These are phyloP conservation scores for Lactarius indigo DNA, from an alignment of 768 basidiomycete genomes.

Conservation along the genomic window DNA sequence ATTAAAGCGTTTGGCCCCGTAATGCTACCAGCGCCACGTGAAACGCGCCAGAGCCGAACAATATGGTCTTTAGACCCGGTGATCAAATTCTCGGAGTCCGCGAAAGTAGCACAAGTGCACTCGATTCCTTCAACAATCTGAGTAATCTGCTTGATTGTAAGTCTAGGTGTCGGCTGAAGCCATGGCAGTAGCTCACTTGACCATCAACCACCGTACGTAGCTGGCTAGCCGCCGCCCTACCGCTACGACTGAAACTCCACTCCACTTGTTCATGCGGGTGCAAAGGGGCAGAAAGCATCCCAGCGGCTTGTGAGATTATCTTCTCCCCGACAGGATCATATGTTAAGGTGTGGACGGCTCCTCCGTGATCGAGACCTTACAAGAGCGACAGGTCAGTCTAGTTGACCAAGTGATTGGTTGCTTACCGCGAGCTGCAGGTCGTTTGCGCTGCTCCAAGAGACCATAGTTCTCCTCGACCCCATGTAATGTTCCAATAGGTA, in stretches of 20 bases:
- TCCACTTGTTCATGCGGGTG: constrained; percentile 65
- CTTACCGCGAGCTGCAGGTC: constrained; percentile 52
- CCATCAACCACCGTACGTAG: constrained; percentile 62
- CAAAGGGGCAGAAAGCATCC: constrained; percentile 53
- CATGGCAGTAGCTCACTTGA: constrained; percentile 40
- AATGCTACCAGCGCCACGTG: constrained; percentile 35
- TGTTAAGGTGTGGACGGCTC: constrained; percentile 48
- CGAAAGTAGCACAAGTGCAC: constrained; percentile 73
- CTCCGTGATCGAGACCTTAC: constrained; percentile 47
- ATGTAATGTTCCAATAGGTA: constrained; percentile 67
- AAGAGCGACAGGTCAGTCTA: neutral
- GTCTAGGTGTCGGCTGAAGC: constrained; percentile 1
- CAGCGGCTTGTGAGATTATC: constrained; percentile 59
- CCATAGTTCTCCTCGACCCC: constrained; percentile 86
- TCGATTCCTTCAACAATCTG: constrained; percentile 74
- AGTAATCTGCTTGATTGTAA: constrained; percentile 46
- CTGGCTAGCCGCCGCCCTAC: constrained; percentile 42
- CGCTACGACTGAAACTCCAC: constrained; percentile 49
- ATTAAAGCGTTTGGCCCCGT: constrained; percentile 26
- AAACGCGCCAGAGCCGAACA: constrained; percentile 77
- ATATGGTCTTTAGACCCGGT: constrained; percentile 80
- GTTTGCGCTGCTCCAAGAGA: constrained; percentile 53
- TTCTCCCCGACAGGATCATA: constrained; percentile 57
- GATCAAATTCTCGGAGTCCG: constrained; percentile 66
- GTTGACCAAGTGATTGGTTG: neutral